Base-by-base conservation (phyloP, 176 grass and related monocot genomes). In the Canna indica region DNA sequence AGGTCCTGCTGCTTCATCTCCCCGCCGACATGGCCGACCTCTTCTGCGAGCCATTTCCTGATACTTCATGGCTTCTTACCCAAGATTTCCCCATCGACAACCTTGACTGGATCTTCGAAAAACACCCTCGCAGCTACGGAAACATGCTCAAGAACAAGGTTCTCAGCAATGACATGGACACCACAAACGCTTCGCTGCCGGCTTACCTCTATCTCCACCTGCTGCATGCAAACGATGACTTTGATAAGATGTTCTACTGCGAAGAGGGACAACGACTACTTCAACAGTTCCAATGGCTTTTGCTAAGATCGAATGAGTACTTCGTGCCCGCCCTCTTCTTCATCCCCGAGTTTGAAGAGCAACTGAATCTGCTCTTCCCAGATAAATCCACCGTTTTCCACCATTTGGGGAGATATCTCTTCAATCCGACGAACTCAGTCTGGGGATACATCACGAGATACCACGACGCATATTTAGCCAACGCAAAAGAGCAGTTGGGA, bases 41-140 rank as follows among this genome's bases (percentile, higher is more conserved):
- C 68, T 70, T 70, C 45, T 70, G 68, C 42, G 68, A 70, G 27
- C 68, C 68, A 16, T 70, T 70, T n/a, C 70, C 70, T 33, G 31
- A 52, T 3, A 15, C 70, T 3, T 61, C 71, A 5, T 74, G 71
- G 71, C 34, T 60, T 29, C n/a, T 60, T 20, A 53, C 71, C 29
- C 12, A 1, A 13, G 52, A 74, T 0, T 74, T 74, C 26, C 71
- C 71, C 17, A 42, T 74, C 71, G 38, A 74, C 4, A 34, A 60
- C 25, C 66, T 36, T 36, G 9, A 28, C 32, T 2, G 32, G 17
- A 60, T 22, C 14, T 41, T 59, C 25, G 32, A 20, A 32, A 31
- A 3, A 4, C 22, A 33, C 62, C 28, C 34, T 30, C 25, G 48
- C 24, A 27, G 67, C 14, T 70, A 70, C 26, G 67, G 67, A 48